Percentiles rank a stretch among this genome's conserved stretches.
These are phyloP conservation scores for Diplocarpon rosae DNA, from an alignment of 2,329 filamentous ascomycete species.

Conservation along the genomic window DNA sequence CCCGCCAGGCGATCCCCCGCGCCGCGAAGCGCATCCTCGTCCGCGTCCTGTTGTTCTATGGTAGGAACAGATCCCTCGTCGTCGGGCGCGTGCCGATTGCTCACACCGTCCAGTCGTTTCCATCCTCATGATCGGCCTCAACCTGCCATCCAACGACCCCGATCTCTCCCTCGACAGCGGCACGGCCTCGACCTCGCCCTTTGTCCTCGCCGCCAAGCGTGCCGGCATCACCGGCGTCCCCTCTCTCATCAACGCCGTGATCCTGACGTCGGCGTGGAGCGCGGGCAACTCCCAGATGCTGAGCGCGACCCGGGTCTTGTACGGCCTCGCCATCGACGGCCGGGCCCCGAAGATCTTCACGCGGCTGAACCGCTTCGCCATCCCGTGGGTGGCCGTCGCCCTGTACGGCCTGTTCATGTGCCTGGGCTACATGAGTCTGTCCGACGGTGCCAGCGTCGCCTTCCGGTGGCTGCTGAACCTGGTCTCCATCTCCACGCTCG, in stretches of 20 bases:
- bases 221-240: conserved; percentile 60
- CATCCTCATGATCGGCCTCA: conserved; percentile 39
- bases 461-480: conserved; percentile 56
- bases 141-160: conserved; percentile 44
- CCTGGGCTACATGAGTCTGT: conserved; percentile 57
- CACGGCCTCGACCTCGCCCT: conserved; percentile 44
- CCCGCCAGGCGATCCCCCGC: conserved; percentile 41
- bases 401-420: conserved; percentile 32
- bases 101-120: conserved; percentile 21
- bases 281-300: conserved; percentile 57
- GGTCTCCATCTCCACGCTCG: conserved; percentile 50
- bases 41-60: conserved; percentile 43
- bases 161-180: conserved; percentile 30
- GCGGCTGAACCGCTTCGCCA: conserved; percentile 45
- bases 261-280: conserved; percentile 61
- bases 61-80: conserved; percentile 2
- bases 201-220: conserved; percentile 62
- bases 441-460: conserved; percentile 44
- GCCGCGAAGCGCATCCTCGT: conserved; percentile 40
- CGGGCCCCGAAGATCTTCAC: conserved; percentile 45
- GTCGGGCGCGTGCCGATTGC: background rate
- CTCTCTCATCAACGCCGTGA: conserved; percentile 65
- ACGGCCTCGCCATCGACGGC: conserved; percentile 43
- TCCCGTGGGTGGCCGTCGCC: conserved; percentile 37
- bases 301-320: conserved; percentile 46